Evolutionary conservation across 768 basidiomycete species (phyloP), one percentile per base, ranked within the genome.

Genomic region (Tricholoma terreum): DNA sequence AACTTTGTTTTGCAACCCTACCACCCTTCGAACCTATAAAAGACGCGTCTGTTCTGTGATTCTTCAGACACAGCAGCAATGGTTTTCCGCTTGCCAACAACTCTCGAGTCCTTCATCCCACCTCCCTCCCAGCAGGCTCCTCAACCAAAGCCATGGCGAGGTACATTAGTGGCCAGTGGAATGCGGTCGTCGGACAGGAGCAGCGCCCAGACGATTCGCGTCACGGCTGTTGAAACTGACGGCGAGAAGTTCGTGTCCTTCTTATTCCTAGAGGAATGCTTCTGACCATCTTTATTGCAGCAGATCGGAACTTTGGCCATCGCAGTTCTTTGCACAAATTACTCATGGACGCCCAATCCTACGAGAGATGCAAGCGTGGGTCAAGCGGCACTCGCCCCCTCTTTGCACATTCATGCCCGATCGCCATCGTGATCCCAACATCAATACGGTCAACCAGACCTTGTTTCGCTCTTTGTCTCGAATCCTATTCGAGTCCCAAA

Each of bases 181-280:
- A 75, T 79, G 73, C 67, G 79, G 57, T 59, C 74, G 61, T 75
- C 78, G 61, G 79, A 81, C 65, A 75, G 74, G 62, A 73, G 71
- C 59, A 75, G 74, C 63, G 78, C 69, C 61, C 82, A 83, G 65
- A 78, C 80, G 58, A 75, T 86, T 50, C 76, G 72, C 52, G 82
- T 85, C 63, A 84, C 84, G 27, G 84, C 84, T 22, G 84, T 85
- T 42, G 86, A 87, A 73, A 86, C 83, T 33, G 85, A 86, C 66
- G 84, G 85, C n/a, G 83, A 87, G 63, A 84, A 78, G 86, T 87
- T 76, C 68, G 84, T 77, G 48, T 38, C 45, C 49, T 36, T 33
- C 54, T 54, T 35, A 43, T 61, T 46, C 38, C 42, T 48, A 22
- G 38, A 52, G 42, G 50, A 56, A 55, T 60, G 53, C 59, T 61